Conservation (phyloP, 345 rosid species). For the Passiflora organensis region DNA sequence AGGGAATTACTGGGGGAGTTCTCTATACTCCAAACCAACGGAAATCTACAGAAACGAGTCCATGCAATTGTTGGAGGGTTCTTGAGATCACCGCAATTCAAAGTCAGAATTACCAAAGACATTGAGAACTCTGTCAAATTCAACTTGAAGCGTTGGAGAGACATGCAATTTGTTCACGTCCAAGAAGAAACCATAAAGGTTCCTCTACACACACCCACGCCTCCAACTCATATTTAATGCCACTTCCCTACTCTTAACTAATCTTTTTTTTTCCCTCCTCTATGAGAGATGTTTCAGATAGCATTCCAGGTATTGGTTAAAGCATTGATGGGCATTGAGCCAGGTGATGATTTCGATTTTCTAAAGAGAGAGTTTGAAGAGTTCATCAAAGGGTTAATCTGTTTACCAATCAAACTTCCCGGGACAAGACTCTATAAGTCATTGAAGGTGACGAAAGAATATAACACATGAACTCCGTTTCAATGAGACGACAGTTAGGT, state of each 20-base stretch:
- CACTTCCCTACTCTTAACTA: too few relatives aligned
- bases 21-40: slow-evolving; percentile 81
- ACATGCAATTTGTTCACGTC: slow-evolving; percentile 37
- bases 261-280: too few relatives aligned
- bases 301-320: slow-evolving; percentile 75
- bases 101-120: slow-evolving; percentile 52
- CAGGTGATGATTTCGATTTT: slow-evolving; percentile 62
- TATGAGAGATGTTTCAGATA: too few relatives aligned
- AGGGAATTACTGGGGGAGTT: slow-evolving; percentile 58
- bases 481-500: neutral
- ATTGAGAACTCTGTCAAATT: slow-evolving; percentile 49
- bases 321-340: slow-evolving; percentile 60
- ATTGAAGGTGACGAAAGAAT: slow-evolving; percentile 62
- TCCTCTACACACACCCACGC: too few relatives aligned
- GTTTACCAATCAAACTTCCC: slow-evolving; percentile 83
- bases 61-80: slow-evolving; percentile 72
- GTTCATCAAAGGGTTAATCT: slow-evolving; percentile 84
- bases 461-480: too few relatives aligned
- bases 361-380: slow-evolving; percentile 71
- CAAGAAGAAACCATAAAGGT: slow-evolving; percentile 83
- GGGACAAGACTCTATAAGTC: slow-evolving; percentile 84
- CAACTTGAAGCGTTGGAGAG: slow-evolving; percentile 57
- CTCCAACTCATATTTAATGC: too few relatives aligned
- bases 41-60: slow-evolving; percentile 60
- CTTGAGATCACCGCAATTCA: slow-evolving; percentile 73